Percentiles rank a stretch among this genome's conserved stretches.
Evolutionary conservation across 371 early-diverging fungal species (phyloP).

Genomic region (Gilbertella persicaria): DNA sequence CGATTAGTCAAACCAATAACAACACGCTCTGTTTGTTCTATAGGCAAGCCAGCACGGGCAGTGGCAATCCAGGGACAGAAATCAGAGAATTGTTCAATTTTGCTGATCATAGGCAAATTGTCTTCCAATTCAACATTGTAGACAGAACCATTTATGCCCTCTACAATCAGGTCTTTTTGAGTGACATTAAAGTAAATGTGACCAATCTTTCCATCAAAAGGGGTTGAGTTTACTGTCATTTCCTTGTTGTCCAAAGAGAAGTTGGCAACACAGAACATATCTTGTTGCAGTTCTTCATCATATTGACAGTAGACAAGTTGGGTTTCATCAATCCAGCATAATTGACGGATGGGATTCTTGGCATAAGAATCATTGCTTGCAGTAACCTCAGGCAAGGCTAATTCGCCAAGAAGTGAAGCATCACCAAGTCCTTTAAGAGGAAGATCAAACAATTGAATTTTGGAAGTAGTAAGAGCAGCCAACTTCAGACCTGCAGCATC

Average conservation of each 20-base stretch:
- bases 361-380: slow-evolving; percentile 5
- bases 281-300: slow-evolving; percentile 24
- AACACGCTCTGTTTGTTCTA: slow-evolving; percentile 34
- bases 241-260: slow-evolving; percentile 11
- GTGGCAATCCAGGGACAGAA: slow-evolving; percentile 74
- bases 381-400: slow-evolving; percentile 9
- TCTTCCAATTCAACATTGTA: slow-evolving; percentile 29
- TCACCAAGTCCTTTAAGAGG: slow-evolving; percentile 38
- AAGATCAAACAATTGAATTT: slow-evolving; percentile 50
- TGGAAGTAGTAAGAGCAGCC: slow-evolving; percentile 62
- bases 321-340: slow-evolving; percentile 36
- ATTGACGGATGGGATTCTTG: slow-evolving; percentile 31
- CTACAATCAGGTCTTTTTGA: slow-evolving; percentile 45
- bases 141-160: slow-evolving; percentile 49
- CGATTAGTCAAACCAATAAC: slow-evolving; percentile 79
- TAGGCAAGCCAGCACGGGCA: slow-evolving; percentile 44
- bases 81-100: slow-evolving; percentile 45
- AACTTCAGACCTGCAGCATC: slow-evolving; percentile 65
- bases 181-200: slow-evolving; percentile 33
- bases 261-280: slow-evolving; percentile 28
- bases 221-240: slow-evolving; percentile 6
- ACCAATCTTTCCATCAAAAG: slow-evolving; percentile 22
- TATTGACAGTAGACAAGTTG: slow-evolving; percentile 34
- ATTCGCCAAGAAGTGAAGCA: slow-evolving; percentile 13
- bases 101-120: slow-evolving; percentile 2